Conservation (phyloP, 768 basidiomycete genomes). For the Rickenella mellea region DNA sequence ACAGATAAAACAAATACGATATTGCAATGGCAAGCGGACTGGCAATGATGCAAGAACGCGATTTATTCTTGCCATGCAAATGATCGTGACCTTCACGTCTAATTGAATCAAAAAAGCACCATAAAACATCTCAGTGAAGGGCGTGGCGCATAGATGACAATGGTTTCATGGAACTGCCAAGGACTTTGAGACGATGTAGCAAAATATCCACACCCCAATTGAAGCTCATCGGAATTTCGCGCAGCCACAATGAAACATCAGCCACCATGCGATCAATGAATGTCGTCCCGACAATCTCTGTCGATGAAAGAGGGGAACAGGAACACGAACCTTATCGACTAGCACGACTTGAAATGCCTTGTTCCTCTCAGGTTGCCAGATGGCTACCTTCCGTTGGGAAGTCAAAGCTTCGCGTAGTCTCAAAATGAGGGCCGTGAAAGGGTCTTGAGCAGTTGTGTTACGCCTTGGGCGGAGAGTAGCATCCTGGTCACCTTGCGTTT, state of each 20-base stretch:
- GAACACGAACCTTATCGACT: conserved; percentile 67
- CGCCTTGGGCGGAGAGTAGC: conserved; percentile 17
- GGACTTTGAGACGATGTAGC: too few species aligned
- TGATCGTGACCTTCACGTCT: too few species aligned
- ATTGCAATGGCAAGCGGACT: not conserved
- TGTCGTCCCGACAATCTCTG: not conserved
- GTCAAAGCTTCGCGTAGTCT: conserved; percentile 65
- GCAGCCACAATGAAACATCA: too few species aligned
- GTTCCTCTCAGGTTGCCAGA: conserved; percentile 66
- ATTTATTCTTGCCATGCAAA: too few species aligned
- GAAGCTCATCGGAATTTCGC: too few species aligned
- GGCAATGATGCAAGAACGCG: not conserved
- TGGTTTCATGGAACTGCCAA: too few species aligned
- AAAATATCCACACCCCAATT: too few species aligned
- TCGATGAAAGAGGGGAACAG: not conserved
- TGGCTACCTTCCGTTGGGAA: conserved; percentile 48
- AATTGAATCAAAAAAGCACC: too few species aligned
- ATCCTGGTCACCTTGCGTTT: conserved; percentile 13
- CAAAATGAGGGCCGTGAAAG: conserved; percentile 47
- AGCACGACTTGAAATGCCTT: conserved; percentile 76
- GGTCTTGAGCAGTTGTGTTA: conserved; percentile 33
- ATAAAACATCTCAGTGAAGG: too few species aligned
- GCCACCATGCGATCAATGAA: too few species aligned
- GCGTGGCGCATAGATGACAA: not conserved
- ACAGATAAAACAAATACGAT: not conserved